phyloP scores from a whole-genome alignment of 495 filamentous ascomycete genomes.

The Bryoglossum gracile region DNA sequence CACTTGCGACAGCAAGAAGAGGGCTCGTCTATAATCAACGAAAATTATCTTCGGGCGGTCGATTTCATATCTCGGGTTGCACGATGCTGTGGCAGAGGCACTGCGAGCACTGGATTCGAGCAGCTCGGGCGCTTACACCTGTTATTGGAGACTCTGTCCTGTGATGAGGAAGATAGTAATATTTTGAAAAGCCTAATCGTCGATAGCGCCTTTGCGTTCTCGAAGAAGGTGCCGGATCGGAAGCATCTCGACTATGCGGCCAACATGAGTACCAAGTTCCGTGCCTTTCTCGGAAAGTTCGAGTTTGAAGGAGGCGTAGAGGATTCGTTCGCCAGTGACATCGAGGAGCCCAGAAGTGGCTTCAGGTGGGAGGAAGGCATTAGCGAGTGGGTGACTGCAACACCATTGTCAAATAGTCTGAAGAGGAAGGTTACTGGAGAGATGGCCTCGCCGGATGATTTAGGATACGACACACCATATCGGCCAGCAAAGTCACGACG shows the following conservation, averaged over 20 bases:
- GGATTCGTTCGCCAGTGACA: not conserved
- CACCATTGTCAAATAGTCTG: conserved; percentile 18
- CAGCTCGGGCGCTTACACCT: conserved; percentile 28
- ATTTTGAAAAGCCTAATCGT: conserved; percentile 16
- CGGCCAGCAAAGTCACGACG: conserved; percentile 2
- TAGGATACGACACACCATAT: conserved; percentile 11
- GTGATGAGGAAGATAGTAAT: not conserved
- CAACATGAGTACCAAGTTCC: conserved; percentile 10
- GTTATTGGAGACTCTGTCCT: conserved; percentile 3
- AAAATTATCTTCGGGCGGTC: conserved; percentile 21
- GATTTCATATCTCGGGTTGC: conserved; percentile 31
- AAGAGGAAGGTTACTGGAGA: not conserved
- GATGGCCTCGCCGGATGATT: not conserved
- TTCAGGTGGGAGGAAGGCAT: conserved; percentile 48
- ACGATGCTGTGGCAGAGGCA: conserved; percentile 29
- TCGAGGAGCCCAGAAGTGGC: conserved; percentile 9
- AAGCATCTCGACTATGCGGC: conserved; percentile 22
- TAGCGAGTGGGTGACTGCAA: conserved; percentile 44
- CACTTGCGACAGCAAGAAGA: not conserved
- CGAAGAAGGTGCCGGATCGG: conserved; percentile 11
- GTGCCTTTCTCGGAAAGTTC: not conserved
- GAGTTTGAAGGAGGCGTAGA: not conserved
- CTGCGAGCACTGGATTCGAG: conserved; percentile 28
- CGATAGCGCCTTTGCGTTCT: conserved; percentile 22
- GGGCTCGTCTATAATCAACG: not conserved